These are phyloP conservation scores for Pseudoneurospora amorphoporcata DNA, from an alignment of 495 filamentous ascomycete species.

Conservation along the genomic window DNA sequence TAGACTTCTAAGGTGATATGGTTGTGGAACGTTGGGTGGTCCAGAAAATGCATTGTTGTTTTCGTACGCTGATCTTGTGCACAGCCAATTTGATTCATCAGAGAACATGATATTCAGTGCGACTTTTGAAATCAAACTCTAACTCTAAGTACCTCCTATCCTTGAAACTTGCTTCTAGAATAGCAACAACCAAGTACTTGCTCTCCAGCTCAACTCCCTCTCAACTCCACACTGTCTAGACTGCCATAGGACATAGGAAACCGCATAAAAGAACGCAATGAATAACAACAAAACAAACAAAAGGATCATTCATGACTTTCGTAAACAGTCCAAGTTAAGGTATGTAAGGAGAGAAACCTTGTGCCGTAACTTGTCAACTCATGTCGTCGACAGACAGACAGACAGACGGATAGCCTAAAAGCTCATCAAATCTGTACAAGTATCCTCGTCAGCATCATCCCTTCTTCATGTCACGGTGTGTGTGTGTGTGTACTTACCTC, in stretches of 20 bases:
- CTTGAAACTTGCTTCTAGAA: too few relatives aligned
- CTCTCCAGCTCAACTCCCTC: background rate
- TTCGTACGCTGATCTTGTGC: too few relatives aligned
- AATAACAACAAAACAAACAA: background rate
- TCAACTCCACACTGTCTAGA: background rate
- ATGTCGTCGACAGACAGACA: background rate
- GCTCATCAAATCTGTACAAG: slow-evolving; percentile 58
- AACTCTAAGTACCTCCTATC: too few relatives aligned
- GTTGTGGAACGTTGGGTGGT: too few relatives aligned
- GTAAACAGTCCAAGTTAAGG: background rate
- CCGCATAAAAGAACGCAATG: background rate
- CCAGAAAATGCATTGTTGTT: too few relatives aligned
- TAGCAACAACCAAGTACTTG: too few relatives aligned
- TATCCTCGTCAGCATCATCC: slow-evolving; percentile 18
- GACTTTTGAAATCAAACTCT: too few relatives aligned
- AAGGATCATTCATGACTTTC: background rate
- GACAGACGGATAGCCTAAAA: slow-evolving; percentile 30
- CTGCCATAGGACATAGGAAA: background rate
- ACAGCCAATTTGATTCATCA: too few relatives aligned
- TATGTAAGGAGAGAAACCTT: too few relatives aligned
- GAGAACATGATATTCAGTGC: too few relatives aligned
- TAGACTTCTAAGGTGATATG: too few relatives aligned
- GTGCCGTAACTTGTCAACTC: background rate
- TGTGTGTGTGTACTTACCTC: slow-evolving; percentile 73
- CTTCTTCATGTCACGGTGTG: background rate